Percentiles rank a stretch among this genome's conserved stretches.
phyloP scores from a whole-genome alignment of 352 stramenopile species.

The Phytophthora brassicae region DNA sequence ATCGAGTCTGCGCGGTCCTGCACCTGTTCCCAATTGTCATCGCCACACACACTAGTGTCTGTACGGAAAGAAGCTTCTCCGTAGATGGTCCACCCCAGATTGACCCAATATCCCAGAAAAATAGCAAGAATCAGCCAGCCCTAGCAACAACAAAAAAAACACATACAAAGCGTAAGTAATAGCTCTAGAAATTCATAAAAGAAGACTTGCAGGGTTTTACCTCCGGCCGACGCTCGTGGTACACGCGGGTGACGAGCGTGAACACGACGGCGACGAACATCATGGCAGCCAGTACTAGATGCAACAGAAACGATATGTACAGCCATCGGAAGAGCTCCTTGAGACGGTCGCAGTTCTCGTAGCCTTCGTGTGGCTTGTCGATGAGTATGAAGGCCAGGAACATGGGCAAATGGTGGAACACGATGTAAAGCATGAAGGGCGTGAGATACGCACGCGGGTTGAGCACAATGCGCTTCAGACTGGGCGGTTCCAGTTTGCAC shows the following conservation, averaged over 20 bases:
- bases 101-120: constrained; percentile 57
- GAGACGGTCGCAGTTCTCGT: constrained; percentile 44
- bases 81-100: constrained; percentile 60
- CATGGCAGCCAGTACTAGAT: constrained; percentile 42
- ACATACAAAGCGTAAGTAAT: background rate
- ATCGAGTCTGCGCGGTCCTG: constrained; percentile 63
- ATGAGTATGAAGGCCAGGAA: constrained; percentile 54
- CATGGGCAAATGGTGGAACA: constrained; percentile 72
- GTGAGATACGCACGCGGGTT: constrained; percentile 76
- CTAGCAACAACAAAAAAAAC: constrained; percentile 10
- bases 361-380: constrained; percentile 36
- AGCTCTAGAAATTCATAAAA: background rate
- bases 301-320: constrained; percentile 51
- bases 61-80: constrained; percentile 52
- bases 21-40: constrained; percentile 50
- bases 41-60: constrained; percentile 51
- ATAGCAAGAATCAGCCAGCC: constrained; percentile 58
- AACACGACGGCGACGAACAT: constrained; percentile 41
- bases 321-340: constrained; percentile 64
- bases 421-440: constrained; percentile 52
- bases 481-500: constrained; percentile 27
- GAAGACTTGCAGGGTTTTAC: constrained; percentile 15
- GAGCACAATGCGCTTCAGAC: constrained; percentile 72
- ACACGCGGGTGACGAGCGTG: constrained; percentile 59
- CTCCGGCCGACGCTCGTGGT: constrained; percentile 54